Evolutionary conservation across 441 rosid genomes (phyloP), one percentile per base, ranked within the genome.

Genomic region (Populus hybrid): DNA sequence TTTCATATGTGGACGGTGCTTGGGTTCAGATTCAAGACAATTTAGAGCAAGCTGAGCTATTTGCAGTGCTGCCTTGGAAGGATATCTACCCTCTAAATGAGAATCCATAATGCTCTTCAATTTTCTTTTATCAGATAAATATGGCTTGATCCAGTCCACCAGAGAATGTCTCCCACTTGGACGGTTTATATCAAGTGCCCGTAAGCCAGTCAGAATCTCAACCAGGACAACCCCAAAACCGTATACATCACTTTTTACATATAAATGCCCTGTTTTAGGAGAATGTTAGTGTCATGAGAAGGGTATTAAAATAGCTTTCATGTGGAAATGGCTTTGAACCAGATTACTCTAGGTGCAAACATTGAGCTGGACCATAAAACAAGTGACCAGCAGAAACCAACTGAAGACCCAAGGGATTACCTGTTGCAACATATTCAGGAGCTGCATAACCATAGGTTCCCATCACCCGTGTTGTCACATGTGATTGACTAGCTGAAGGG

Each of bases 391-490:
- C 16, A 21, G 20, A 77, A 53, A 56, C 28, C 20, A 42, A 18
- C 72, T 45, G 9, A 78, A 64, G 64, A 3, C 65, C 26, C 6
- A 3, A 56, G 29, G 20, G 65, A 63, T 42, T 79, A 94, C 99
- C 97, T 80, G 98, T 94, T 29, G 95, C 93, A 35, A 94, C 91
- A 84, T 94, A 94, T 77, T 94, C 98, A 0, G 97, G 98, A 76
- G 97, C 97, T 42, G 97, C 97, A 45, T 94, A 94, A 77, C 98
- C 98, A 16, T 82, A 78, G 18, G 97, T 94, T 23, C 97, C 98
- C 91, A 93, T 93, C 36, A 94, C 89, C 33, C 95, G 83, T 24
- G 98, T 94, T 68, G 97, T 90, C 40, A 94, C 88, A 29, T 94
- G 97, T 64, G 97, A 94, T 28, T 88, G 93, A 85, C 98, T 93